phyloP scores from a whole-genome alignment of 2,329 filamentous ascomycete genomes.

The Talaromyces sp. region DNA sequence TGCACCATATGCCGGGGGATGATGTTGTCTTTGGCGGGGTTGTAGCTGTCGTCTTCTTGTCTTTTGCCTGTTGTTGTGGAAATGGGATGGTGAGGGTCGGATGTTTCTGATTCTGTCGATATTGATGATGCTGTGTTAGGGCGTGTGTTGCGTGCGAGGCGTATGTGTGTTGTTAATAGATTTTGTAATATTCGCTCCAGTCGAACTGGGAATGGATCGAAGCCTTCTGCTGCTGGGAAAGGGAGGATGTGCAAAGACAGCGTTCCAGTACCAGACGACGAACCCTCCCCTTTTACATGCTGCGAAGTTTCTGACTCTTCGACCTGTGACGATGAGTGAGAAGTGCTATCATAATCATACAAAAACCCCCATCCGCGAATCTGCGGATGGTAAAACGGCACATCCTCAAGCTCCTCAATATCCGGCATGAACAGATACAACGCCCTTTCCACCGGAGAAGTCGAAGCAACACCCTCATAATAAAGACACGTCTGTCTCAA shows the following conservation, averaged over 20 bases:
- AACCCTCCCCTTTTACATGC: not conserved
- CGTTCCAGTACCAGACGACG: slow-evolving; percentile 28
- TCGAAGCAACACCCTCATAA: slow-evolving; percentile 43
- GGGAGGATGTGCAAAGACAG: slow-evolving; percentile 55
- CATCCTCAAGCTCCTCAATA: slow-evolving; percentile 56
- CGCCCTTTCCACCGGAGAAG: slow-evolving; percentile 26
- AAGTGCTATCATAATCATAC: slow-evolving; percentile 51
- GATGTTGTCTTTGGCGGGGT: slow-evolving; percentile 80
- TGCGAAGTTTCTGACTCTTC: slow-evolving; percentile 20
- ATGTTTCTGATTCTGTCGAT: too few relatives aligned
- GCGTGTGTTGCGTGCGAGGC: slow-evolving; percentile 32
- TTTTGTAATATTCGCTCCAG: slow-evolving; percentile 41
- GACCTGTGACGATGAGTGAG: slow-evolving; percentile 27
- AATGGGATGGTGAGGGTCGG: not conserved
- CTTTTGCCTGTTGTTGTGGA: slow-evolving; percentile 7
- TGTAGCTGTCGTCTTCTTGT: slow-evolving; percentile 60
- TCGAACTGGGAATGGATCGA: slow-evolving; percentile 38
- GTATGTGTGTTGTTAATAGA: slow-evolving; percentile 39
- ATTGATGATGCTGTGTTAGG: slow-evolving; percentile 13
- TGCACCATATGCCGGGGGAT: slow-evolving; percentile 76
- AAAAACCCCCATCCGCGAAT: slow-evolving; percentile 73
- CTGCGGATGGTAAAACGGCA: slow-evolving; percentile 86
- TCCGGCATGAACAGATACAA: slow-evolving; percentile 80
- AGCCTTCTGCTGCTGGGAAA: slow-evolving; percentile 38
- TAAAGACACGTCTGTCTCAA: slow-evolving; percentile 82